A percentile compares a stretch with the other conserved stretches of the same genome.
phyloP scores from a whole-genome alignment of 1,284 basidiomycete species.

The Malassezia sp. region DNA sequence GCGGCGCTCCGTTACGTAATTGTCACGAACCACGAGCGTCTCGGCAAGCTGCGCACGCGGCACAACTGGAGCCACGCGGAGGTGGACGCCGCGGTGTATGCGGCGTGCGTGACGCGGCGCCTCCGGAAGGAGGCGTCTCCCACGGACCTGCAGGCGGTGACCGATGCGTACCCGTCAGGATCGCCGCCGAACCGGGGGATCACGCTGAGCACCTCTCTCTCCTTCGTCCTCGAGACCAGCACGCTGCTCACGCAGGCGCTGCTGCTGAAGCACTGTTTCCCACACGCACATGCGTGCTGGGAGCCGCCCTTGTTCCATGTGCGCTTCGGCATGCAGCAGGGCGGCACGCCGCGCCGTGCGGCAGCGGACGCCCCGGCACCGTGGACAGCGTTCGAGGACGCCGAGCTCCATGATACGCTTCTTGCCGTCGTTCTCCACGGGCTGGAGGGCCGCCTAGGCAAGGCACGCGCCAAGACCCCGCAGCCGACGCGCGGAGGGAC shows the following conservation, averaged over 20 bases:
- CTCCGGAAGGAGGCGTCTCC: constrained; percentile 6
- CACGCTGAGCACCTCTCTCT: constrained; percentile 11
- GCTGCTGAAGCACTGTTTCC: constrained; percentile 1
- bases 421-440: constrained; percentile 7
- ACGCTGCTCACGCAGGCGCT: constrained; percentile 12
- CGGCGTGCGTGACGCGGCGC: constrained; percentile 7
- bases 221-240: constrained; percentile 15
- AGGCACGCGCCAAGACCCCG: neutral
- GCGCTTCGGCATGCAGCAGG: constrained; percentile 8
- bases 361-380: neutral
- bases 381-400: constrained; percentile 13
- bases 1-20: constrained; percentile 14
- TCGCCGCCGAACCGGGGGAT: constrained; percentile 16
- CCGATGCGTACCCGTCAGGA: constrained; percentile 10
- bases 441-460: constrained; percentile 7
- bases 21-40: constrained; percentile 13
- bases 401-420: constrained; percentile 2
- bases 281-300: constrained; percentile 1
- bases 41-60: constrained; percentile 11
- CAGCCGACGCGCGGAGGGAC: neutral
- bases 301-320: constrained; percentile 17
- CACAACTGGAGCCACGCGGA: constrained; percentile 14
- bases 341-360: neutral
- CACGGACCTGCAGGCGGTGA: constrained; percentile 11
- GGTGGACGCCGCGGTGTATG: constrained; percentile 12